Evolutionary conservation across 345 rosid species (phyloP), one percentile per base, ranked within the genome.

Genomic region (Dipteronia sinensis): DNA sequence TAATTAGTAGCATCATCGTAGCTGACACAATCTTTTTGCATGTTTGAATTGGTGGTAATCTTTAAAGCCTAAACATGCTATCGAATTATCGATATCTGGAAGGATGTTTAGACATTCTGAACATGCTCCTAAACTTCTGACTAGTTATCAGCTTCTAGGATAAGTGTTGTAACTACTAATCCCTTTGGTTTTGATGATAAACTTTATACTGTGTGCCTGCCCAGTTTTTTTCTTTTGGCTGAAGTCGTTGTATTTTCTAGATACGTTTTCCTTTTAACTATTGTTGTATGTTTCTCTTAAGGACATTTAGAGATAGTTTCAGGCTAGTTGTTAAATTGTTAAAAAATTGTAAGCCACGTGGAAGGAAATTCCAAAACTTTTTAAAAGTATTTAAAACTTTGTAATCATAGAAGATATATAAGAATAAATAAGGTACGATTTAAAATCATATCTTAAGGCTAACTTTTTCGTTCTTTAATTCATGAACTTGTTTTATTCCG

Each of bases 31-130:
- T 6, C 61, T 76, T 64, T 29, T 49, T 23, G 1, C 65, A 19
- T 59, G 1, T 71, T 66, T 53, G 82, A 75, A 77, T 59, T 11
- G 31, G 68, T 40, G 38, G 70, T 63, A 6, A 51, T 63, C 38
- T 42, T 44, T 56, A 13, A 73, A 66, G 79, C 38, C 59, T n/a
- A 27, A 23, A 70, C 62, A 77, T 53, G 79, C 12, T 61, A 42
- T 1, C 27, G 1, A 27, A 27, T 27, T 27, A 27, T 42, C 34
- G 25, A 31, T 74, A 77, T 51, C 56, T 6, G 15, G 51, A 79
- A 56, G 46, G 67, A 56, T 31, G 40, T 56, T 20, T 38, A 4
- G n/a, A 6, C 64, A 49, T 34, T 23, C 40, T 38, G 17, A 61
- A 59, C 68, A 67, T 71, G 62, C 34, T 59, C 25, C 62, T 17